Conservation (phyloP, 345 rosid species). For the Iberis pinnata region DNA sequence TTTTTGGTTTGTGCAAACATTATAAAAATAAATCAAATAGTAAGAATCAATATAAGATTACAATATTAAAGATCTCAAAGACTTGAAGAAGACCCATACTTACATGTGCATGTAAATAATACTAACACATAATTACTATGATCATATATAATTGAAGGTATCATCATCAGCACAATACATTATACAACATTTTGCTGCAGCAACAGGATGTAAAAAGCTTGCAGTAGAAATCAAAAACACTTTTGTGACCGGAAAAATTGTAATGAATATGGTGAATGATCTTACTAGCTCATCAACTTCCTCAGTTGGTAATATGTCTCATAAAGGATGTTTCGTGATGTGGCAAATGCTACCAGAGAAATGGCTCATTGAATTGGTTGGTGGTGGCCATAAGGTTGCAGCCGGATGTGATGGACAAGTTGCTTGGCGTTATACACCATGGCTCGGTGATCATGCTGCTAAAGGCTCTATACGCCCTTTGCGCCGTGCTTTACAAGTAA, state of each 20-base stretch:
- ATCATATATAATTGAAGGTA: conserved; percentile 45
- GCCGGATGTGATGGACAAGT: conserved; percentile 83
- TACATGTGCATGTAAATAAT: neutral
- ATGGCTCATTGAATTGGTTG: conserved; percentile 84
- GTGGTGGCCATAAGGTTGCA: conserved; percentile 64
- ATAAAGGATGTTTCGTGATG: conserved; percentile 92
- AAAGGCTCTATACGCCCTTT: conserved; percentile 83
- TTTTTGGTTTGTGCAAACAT: no score
- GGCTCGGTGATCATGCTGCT: conserved; percentile 85
- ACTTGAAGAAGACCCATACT: no score
- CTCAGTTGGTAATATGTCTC: conserved; percentile 35
- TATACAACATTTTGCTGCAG: conserved; percentile 86
- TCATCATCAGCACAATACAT: conserved; percentile 94
- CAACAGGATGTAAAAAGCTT: conserved; percentile 81
- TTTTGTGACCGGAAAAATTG: conserved; percentile 73
- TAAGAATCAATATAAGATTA: no score
- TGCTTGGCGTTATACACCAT: conserved; percentile 95
- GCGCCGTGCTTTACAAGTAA: conserved; percentile 87
- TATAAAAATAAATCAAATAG: no score
- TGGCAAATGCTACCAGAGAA: conserved; percentile 96
- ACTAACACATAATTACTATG: neutral
- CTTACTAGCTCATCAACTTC: conserved; percentile 24
- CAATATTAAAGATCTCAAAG: no score
- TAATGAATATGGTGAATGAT: conserved; percentile 75
- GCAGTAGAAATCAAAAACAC: conserved; percentile 62